Percentiles rank a stretch among this genome's conserved stretches.
These are phyloP conservation scores for Penicillium ucsense DNA, from an alignment of 495 filamentous ascomycete genomes.

Conservation along the genomic window DNA sequence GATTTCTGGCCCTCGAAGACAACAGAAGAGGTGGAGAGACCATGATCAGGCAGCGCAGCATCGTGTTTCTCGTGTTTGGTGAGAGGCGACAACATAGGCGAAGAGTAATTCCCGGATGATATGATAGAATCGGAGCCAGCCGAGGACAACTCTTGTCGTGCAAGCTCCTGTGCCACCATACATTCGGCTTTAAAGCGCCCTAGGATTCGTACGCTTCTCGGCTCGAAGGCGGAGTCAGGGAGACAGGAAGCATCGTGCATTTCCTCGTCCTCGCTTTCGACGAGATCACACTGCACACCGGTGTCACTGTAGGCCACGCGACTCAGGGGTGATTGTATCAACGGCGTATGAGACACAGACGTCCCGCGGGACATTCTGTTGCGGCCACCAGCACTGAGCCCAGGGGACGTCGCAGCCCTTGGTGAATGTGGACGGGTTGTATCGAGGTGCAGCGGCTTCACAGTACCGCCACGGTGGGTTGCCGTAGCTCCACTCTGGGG, in stretches of 20 bases:
- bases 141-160: conserved; percentile 12
- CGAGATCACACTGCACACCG: conserved; percentile 36
- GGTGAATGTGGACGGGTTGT: conserved; percentile 23
- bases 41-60: conserved; percentile 2
- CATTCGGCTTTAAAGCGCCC: conserved; percentile 37
- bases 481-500: conserved; percentile 14
- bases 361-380: conserved; percentile 21
- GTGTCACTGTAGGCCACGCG: conserved; percentile 35
- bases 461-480: conserved; percentile 2
- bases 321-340: conserved; percentile 12
- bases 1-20: too few species aligned
- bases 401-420: conserved; percentile 13
- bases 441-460: conserved; percentile 14
- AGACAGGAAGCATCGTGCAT: conserved; percentile 4
- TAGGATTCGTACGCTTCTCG: conserved; percentile 34
- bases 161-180: conserved; percentile 20
- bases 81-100: conserved; percentile 4
- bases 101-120: conserved; percentile 1
- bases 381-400: conserved; percentile 7
- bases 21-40: not conserved
- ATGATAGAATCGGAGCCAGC: conserved; percentile 11
- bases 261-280: conserved; percentile 21
- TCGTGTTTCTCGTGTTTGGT: conserved; percentile 1
- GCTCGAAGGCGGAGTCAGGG: conserved; percentile 20
- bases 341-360: conserved; percentile 23